These are phyloP conservation scores for Hebeloma cylindrosporum DNA, from an alignment of 768 basidiomycete genomes.

Conservation along the genomic window DNA sequence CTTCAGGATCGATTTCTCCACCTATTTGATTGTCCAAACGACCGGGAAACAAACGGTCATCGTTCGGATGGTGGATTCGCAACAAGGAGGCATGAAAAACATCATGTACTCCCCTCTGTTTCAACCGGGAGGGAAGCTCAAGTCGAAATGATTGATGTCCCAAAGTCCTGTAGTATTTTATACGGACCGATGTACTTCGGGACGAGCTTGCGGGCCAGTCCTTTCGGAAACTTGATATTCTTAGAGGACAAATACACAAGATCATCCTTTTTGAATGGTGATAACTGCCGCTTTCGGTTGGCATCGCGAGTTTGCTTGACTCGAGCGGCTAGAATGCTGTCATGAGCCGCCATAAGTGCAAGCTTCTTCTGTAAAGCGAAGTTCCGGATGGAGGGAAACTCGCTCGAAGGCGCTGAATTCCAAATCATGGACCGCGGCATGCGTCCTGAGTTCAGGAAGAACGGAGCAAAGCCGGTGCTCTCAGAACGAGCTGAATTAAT, in stretches of 20 bases:
- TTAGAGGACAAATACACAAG: conserved; percentile 15
- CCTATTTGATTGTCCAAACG: conserved; percentile 25
- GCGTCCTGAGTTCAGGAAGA: too few relatives aligned
- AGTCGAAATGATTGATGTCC: conserved; percentile 3
- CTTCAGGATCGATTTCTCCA: conserved; percentile 4
- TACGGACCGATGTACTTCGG: conserved; percentile 17
- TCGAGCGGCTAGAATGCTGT: conserved; percentile 29
- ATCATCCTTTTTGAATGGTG: conserved; percentile 8
- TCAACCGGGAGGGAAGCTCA: conserved; percentile 7
- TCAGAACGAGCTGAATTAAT: too few relatives aligned
- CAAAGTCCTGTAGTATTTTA: conserved; percentile 2
- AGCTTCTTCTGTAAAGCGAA: conserved; percentile 11
- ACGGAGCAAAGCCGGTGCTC: too few relatives aligned
- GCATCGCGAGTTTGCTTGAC: conserved; percentile 27
- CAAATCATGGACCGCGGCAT: conserved; percentile 14
- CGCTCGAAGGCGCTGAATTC: neutral
- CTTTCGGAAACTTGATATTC: conserved; percentile 8
- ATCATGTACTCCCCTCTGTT: conserved; percentile 16
- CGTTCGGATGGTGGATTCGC: conserved; percentile 26
- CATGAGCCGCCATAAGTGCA: conserved; percentile 28
- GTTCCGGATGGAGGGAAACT: conserved; percentile 12
- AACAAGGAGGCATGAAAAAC: conserved; percentile 33
- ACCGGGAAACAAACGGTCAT: conserved; percentile 31
- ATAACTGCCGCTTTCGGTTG: conserved; percentile 17
- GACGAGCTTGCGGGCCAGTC: conserved; percentile 12